phyloP scores from a whole-genome alignment of 495 filamentous ascomycete species.

The Beverwykella pulmonaria region DNA sequence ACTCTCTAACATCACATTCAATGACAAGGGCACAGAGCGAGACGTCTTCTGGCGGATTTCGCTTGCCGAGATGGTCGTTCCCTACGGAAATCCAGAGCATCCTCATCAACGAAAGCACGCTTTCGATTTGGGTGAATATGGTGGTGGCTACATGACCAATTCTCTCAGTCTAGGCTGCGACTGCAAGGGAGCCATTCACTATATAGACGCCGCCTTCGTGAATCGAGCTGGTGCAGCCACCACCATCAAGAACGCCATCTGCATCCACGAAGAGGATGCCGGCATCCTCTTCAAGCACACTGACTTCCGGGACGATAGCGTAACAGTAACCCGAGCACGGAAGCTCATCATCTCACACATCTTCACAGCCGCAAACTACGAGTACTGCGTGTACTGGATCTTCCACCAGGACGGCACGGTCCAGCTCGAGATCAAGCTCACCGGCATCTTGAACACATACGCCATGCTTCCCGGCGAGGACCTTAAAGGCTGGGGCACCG shows the following conservation, averaged over 20 bases:
- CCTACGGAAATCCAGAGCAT: conserved; percentile 90
- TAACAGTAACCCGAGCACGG: conserved; percentile 82
- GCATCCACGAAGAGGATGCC: conserved; percentile 93
- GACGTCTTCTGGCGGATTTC: conserved; percentile 91
- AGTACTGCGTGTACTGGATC: conserved; percentile 93
- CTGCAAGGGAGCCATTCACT: conserved; percentile 94
- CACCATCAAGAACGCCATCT: conserved; percentile 93
- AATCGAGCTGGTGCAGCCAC: conserved; percentile 75
- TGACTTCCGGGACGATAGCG: conserved; percentile 88
- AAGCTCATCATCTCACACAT: conserved; percentile 90
- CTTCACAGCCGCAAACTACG: conserved; percentile 97
- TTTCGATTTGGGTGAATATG: conserved; percentile 93
- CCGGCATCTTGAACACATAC: conserved; percentile 94
- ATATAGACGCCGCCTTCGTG: conserved; percentile 81
- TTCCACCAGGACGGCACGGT: conserved; percentile 94
- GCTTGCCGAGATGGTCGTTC: conserved; percentile 94
- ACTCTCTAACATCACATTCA: conserved; percentile 87
- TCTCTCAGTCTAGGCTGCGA: conserved; percentile 86
- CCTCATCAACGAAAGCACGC: conserved; percentile 94
- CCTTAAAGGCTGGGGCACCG: conserved; percentile 85
- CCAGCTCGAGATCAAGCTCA: conserved; percentile 93
- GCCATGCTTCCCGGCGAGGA: conserved; percentile 82
- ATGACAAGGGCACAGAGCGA: conserved; percentile 79
- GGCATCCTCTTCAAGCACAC: conserved; percentile 96
- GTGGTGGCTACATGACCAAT: conserved; percentile 95